These are phyloP conservation scores for Fonsecaea monophora DNA, from an alignment of 2,329 filamentous ascomycete species.

Conservation along the genomic window DNA sequence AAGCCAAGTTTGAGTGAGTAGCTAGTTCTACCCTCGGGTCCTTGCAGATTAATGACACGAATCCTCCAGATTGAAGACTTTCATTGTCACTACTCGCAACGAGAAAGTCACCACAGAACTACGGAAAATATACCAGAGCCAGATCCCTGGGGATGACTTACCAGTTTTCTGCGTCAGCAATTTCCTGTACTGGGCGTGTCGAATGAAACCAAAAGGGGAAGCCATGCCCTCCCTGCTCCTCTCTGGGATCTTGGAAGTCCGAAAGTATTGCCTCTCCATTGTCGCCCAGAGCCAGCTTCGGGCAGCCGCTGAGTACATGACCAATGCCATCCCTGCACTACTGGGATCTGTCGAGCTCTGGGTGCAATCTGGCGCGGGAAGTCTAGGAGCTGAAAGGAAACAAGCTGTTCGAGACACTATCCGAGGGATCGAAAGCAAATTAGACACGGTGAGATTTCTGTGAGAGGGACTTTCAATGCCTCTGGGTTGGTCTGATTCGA, in stretches of 20 bases:
- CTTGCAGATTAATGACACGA: constrained; percentile 8
- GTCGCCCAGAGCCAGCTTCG: constrained; percentile 19
- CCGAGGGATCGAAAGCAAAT: constrained; percentile 8
- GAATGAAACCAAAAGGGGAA: constrained; percentile 6
- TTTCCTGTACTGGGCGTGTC: constrained; percentile 10
- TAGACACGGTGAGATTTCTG: constrained; percentile 14
- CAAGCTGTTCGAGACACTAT: constrained; percentile 15
- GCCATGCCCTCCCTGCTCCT: constrained; percentile 15
- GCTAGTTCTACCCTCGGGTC: background rate
- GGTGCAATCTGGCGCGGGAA: constrained; percentile 19
- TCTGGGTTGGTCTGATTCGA: constrained; percentile 10
- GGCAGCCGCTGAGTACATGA: constrained; percentile 16
- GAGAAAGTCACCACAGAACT: constrained; percentile 11
- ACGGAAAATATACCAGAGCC: background rate
- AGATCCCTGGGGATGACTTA: constrained; percentile 4
- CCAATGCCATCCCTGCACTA: constrained; percentile 20
- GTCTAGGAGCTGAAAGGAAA: constrained; percentile 18
- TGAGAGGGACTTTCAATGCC: background rate
- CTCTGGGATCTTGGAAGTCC: constrained; percentile 18
- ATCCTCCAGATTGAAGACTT: constrained; percentile 13
- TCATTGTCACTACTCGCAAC: constrained; percentile 14
- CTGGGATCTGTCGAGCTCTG: constrained; percentile 25
- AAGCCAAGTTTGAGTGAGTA: constrained; percentile 14
- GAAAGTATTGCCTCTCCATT: constrained; percentile 20
- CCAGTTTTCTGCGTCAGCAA: constrained; percentile 24